Conservation (phyloP, 1,284 basidiomycete species). For the Tilletia indica region DNA sequence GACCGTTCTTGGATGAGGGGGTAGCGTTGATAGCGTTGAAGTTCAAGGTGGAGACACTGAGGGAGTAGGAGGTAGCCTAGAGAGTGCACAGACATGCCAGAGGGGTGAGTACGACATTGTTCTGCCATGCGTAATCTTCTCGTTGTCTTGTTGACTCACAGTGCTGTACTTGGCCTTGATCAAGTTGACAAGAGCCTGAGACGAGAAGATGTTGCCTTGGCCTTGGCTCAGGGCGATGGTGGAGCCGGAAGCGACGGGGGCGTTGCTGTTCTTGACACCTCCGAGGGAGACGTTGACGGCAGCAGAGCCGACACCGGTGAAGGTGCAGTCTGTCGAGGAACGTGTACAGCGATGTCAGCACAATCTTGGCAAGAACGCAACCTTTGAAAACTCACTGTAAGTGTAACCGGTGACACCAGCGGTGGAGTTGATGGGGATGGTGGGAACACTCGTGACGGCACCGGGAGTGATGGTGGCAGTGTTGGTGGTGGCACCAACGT, state of each 20-base stretch:
- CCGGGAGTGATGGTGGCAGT: conserved; percentile 9
- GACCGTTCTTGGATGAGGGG: conserved; percentile 13
- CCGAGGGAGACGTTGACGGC: conserved; percentile 7
- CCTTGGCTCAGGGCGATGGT: conserved; percentile 6
- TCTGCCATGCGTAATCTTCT: too few relatives aligned
- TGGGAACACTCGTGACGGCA: not conserved
- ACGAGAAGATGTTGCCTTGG: conserved; percentile 17
- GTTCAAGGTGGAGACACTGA: not conserved
- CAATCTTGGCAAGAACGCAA: too few relatives aligned
- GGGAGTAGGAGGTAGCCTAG: conserved; percentile 1
- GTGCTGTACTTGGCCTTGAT: conserved; percentile 14
- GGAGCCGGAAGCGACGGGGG: conserved; percentile 10
- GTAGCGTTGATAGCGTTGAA: conserved; percentile 16
- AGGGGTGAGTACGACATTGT: not conserved
- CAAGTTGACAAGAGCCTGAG: not conserved
- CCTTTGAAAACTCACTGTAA: not conserved
- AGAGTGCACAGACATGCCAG: too few relatives aligned
- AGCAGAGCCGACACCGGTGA: conserved; percentile 12
- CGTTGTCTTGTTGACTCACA: not conserved
- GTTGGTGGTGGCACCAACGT: not conserved
- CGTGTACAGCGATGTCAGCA: too few relatives aligned
- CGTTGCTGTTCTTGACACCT: conserved; percentile 13
- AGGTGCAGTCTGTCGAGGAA: not conserved
- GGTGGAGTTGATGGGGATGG: conserved; percentile 14
- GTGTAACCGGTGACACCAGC: conserved; percentile 12